Evolutionary conservation across 2,329 filamentous ascomycete genomes (phyloP), one percentile per base, ranked within the genome.

Genomic region (Helminthosporium solani): DNA sequence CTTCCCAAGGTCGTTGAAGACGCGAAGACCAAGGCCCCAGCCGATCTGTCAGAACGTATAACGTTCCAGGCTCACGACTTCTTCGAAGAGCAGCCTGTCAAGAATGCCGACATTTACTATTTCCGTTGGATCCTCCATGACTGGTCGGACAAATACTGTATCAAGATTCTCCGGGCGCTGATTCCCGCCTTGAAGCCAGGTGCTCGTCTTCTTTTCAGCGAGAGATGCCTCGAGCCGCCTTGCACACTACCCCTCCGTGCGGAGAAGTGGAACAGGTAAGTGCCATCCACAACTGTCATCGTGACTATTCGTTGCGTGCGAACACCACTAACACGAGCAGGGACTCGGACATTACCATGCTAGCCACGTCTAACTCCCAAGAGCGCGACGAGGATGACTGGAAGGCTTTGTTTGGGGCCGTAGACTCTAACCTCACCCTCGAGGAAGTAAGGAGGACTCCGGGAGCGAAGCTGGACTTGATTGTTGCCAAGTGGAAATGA

Each of bases 311-410:
- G 43, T 38, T 45, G 33, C n/a, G 45, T 45, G 39, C 15, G 43
- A 39, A 27, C 46, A 38, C 40, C 44, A 52, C 43, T 46, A 30
- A 49, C 31, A 33, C 12, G 30, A 33, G 44, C n/a, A 44, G 46
- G 44, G 38, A 48, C 27, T 50, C 68, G 7, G 76, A 79, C 52
- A 44, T 79, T 44, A 66, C 71, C 33, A 73, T 79, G 69, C 71
- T 75, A 67, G 67, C 69, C 0, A 55, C 75, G 1, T 74, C 73
- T 44, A 77, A 75, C 45, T 66, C 69, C 3, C 68, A 71, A 48
- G 76, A 79, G 58, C 65, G 75, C 11, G 64, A 69, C 0, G 67
- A 69, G 0, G 62, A 69, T n/a, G 73, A 72, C 2, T 78, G 75
- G 72, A 67, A 66, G 52, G 53, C 53, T 11, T 59, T 78, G 11